Percentiles rank a stretch among this genome's conserved stretches.
phyloP scores from a whole-genome alignment of 1,284 basidiomycete genomes.

The Uromyces viciae-fabae region DNA sequence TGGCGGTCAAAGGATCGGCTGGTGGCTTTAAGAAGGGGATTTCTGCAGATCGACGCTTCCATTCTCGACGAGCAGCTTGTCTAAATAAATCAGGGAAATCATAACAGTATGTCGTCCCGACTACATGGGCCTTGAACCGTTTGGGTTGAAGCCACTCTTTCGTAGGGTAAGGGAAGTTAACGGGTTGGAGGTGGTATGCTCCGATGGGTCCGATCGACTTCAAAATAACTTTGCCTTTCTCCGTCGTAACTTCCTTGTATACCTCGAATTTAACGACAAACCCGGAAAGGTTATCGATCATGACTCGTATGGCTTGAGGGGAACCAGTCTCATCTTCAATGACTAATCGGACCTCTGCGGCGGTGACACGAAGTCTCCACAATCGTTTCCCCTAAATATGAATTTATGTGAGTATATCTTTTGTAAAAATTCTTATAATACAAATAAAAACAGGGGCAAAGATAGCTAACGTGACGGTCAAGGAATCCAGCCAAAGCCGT shows the following conservation, averaged over 20 bases:
- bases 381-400: conserved; percentile 71
- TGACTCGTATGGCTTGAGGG: conserved; percentile 87
- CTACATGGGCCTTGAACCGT: conserved; percentile 97
- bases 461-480: conserved; percentile 67
- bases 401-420: not conserved
- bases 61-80: conserved; percentile 89
- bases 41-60: conserved; percentile 64
- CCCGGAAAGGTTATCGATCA: conserved; percentile 97
- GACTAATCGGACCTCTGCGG: conserved; percentile 91
- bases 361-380: conserved; percentile 96
- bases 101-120: conserved; percentile 95
- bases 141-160: conserved; percentile 99
- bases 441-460: too few relatives aligned
- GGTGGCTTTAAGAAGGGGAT: conserved; percentile 67
- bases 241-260: conserved; percentile 97
- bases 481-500: conserved; percentile 95
- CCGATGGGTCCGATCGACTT: conserved; percentile 90
- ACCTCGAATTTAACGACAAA: conserved; percentile 98
- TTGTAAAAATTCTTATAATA: too few relatives aligned
- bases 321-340: conserved; percentile 90
- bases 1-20: conserved; percentile 72
- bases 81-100: conserved; percentile 99
- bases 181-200: conserved; percentile 85
- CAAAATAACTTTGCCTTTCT: conserved; percentile 86
- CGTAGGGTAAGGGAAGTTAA: conserved; percentile 86